phyloP scores from a whole-genome alignment of 2,329 filamentous ascomycete species.

The Cordyceps militaris region DNA sequence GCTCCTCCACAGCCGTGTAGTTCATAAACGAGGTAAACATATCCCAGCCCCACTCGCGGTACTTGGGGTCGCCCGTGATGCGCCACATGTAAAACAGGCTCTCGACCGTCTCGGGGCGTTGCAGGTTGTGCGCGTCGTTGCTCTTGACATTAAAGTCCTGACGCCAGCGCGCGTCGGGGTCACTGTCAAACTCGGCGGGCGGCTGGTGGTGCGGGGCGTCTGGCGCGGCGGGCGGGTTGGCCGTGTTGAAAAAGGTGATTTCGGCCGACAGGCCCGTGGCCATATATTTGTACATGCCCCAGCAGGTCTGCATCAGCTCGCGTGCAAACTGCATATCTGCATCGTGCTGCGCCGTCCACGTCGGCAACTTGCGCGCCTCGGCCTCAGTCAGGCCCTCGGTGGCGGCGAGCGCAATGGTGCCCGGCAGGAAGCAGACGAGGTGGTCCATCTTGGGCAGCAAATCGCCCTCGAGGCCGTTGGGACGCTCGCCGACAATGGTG shows the following conservation, averaged over 20 bases:
- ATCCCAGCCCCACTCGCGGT: conserved; percentile 96
- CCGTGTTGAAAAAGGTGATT: conserved; percentile 83
- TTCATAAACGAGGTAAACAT: conserved; percentile 93
- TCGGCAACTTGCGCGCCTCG: conserved; percentile 63
- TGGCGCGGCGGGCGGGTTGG: conserved; percentile 54
- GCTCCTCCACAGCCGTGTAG: conserved; percentile 71
- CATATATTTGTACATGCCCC: conserved; percentile 92
- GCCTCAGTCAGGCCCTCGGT: conserved; percentile 72
- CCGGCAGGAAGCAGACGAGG: conserved; percentile 93
- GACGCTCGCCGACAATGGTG: conserved; percentile 85
- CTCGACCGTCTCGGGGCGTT: conserved; percentile 94
- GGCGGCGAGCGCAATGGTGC: conserved; percentile 82
- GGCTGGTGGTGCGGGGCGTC: conserved; percentile 46
- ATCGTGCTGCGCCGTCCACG: conserved; percentile 74
- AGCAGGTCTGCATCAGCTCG: conserved; percentile 94
- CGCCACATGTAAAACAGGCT: conserved; percentile 98
- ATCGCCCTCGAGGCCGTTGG: conserved; percentile 57
- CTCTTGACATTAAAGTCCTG: conserved; percentile 72
- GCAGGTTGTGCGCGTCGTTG: conserved; percentile 87
- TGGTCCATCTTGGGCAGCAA: conserved; percentile 95
- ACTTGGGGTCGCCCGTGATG: conserved; percentile 82
- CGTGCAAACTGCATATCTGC: conserved; percentile 80
- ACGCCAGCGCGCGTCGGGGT: conserved; percentile 58
- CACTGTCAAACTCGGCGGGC: conserved; percentile 43
- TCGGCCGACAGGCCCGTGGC: conserved; percentile 88